These are phyloP conservation scores for Wallacemonas sp. DNA, from an alignment of 208 protist species.

Conservation along the genomic window DNA sequence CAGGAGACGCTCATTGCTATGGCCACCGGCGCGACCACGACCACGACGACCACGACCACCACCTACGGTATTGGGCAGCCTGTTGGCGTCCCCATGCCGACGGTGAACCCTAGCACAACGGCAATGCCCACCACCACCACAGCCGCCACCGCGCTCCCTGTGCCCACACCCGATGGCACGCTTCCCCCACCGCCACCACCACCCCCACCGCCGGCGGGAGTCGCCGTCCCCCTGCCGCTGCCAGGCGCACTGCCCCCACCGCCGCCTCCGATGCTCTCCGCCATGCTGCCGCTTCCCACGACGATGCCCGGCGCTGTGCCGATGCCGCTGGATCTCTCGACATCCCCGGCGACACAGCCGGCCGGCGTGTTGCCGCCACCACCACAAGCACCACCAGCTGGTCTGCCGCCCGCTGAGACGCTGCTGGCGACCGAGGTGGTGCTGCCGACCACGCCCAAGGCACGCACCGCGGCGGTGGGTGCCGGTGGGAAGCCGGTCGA, in stretches of 20 bases:
- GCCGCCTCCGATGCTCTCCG: background rate
- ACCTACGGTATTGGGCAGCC: background rate
- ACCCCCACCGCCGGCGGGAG: background rate
- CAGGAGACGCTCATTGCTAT: constrained; percentile 15
- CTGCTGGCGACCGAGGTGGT: background rate
- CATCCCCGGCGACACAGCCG: background rate
- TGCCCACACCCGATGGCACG: background rate
- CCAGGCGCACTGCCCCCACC: constrained; percentile 18
- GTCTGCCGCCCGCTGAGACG: constrained; percentile 4
- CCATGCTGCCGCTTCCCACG: constrained; percentile 1
- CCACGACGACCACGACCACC: background rate
- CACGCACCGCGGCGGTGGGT: constrained; percentile 9
- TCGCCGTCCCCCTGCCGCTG: background rate
- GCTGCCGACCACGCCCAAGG: background rate
- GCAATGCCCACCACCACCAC: background rate
- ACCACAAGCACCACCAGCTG: constrained; percentile 1
- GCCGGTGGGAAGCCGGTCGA: too few relatives aligned
- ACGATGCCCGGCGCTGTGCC: constrained; percentile 3
- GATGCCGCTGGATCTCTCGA: too few relatives aligned
- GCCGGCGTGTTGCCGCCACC: background rate
- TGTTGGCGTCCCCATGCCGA: background rate
- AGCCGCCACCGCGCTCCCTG: background rate
- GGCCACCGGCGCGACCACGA: background rate
- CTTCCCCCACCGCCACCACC: constrained; percentile 7
- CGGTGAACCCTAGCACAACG: background rate